Evolutionary conservation across 495 filamentous ascomycete species (phyloP).

Genomic region (Penicillium mononematosum): DNA sequence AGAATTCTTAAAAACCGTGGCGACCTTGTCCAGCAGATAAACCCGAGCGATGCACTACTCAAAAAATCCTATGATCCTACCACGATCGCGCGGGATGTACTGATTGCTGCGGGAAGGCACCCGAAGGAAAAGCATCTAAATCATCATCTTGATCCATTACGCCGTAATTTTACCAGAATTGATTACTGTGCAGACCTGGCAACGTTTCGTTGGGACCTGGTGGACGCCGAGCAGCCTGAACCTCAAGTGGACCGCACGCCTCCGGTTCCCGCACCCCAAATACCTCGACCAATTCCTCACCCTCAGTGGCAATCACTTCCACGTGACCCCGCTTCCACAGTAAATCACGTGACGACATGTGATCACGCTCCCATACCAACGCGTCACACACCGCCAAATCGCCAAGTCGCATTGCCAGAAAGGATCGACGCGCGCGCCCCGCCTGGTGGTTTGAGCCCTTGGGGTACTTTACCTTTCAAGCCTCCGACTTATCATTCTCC

Average conservation of each 20-base stretch:
- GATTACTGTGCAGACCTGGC: conserved; percentile 50
- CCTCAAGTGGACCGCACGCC: not conserved
- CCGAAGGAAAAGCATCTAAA: conserved; percentile 58
- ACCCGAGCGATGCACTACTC: conserved; percentile 44
- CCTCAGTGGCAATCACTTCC: not conserved
- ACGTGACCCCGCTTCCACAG: conserved; percentile 5
- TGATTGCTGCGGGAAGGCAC: conserved; percentile 60
- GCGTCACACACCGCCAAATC: conserved; percentile 9
- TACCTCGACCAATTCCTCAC: not conserved
- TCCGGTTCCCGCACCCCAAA: not conserved
- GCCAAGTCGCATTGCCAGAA: not conserved
- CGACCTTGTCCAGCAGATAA: conserved; percentile 44
- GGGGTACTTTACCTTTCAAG: conserved; percentile 11
- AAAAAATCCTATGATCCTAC: conserved; percentile 54
- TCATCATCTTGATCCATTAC: conserved; percentile 54
- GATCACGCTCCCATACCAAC: not conserved
- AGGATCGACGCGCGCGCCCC: conserved; percentile 10
- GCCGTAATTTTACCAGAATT: conserved; percentile 40
- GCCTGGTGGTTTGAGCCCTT: not conserved
- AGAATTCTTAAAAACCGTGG: conserved; percentile 18
- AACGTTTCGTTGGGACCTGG: conserved; percentile 67
- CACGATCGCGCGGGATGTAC: conserved; percentile 65
- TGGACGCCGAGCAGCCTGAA: conserved; percentile 43
- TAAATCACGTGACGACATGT: not conserved
- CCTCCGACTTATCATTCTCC: conserved; percentile 7